Conservation (phyloP, 176 grass and related monocot genomes). For the Musa acuminata region DNA sequence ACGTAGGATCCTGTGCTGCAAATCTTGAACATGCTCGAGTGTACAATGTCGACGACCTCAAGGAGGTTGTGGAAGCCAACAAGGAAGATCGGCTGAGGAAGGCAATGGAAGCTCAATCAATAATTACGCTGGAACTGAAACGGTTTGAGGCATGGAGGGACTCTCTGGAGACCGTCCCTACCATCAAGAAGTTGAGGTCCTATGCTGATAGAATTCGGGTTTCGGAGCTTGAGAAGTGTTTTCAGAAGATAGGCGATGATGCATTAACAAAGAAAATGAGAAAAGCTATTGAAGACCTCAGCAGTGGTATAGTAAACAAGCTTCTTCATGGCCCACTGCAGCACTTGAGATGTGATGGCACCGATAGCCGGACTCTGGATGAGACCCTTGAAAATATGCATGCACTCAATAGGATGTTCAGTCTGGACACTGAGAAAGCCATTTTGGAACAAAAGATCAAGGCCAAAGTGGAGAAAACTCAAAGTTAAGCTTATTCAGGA, state of each 20-base stretch:
- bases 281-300: constrained; percentile 11
- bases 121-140: constrained; percentile 9
- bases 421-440: constrained; percentile 15
- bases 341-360: constrained; percentile 18
- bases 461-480: constrained; percentile 14
- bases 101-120: constrained; percentile 12
- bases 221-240: constrained; percentile 13
- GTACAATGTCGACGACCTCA: constrained; percentile 15
- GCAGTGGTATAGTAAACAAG: constrained; percentile 16
- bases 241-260: constrained; percentile 11
- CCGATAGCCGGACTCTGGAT: constrained; percentile 4
- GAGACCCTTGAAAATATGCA: constrained; percentile 19
- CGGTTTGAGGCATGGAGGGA: constrained; percentile 14
- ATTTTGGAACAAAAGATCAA: constrained; percentile 18
- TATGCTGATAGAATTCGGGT: constrained; percentile 10
- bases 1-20: constrained; percentile 4
- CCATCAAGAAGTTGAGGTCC: constrained; percentile 21
- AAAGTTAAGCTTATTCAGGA: not conserved
- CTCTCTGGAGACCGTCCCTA: constrained; percentile 16
- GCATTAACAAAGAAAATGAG: constrained; percentile 17
- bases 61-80: constrained; percentile 19
- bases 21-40: constrained; percentile 8
- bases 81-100: constrained; percentile 17
- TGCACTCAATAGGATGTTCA: constrained; percentile 14
- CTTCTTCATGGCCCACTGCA: constrained; percentile 17